Conservation (phyloP, 257 asterid genomes). For the Solanum pinnatisectum region DNA sequence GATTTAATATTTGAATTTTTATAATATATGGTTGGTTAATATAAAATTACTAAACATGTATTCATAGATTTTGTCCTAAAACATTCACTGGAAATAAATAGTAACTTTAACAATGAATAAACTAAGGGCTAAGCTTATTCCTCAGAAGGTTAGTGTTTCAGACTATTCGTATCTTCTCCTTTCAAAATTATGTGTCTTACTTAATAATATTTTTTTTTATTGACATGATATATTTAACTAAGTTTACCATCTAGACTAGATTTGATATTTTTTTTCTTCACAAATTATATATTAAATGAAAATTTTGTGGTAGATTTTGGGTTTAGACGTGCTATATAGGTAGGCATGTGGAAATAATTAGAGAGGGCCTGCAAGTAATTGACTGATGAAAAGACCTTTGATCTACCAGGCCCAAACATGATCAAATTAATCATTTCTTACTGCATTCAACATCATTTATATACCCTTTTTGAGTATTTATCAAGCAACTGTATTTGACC, state of each 20-base stretch:
- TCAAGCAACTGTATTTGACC: background rate
- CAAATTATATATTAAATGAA: background rate
- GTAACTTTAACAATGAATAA: background rate
- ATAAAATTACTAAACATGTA: background rate
- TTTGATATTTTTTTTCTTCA: background rate
- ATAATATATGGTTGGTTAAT: background rate
- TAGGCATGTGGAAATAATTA: background rate
- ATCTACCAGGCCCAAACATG: background rate
- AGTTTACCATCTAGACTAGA: background rate
- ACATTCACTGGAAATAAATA: background rate
- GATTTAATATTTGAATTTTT: background rate
- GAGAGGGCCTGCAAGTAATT: background rate
- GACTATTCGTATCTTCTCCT: too few relatives aligned
- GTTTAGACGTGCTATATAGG: background rate
- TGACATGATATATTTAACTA: background rate
- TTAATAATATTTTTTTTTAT: background rate
- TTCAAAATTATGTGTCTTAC: background rate
- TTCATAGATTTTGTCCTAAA: background rate
- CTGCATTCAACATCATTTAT: background rate
- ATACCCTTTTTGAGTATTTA: background rate
- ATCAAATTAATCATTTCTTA: background rate
- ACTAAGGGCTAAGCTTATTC: too few relatives aligned
- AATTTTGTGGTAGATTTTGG: background rate
- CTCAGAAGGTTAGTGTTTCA: background rate
- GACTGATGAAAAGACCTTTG: background rate